Conservation (phyloP, 805 yeast species). For the Jamesozyma rosinii region DNA sequence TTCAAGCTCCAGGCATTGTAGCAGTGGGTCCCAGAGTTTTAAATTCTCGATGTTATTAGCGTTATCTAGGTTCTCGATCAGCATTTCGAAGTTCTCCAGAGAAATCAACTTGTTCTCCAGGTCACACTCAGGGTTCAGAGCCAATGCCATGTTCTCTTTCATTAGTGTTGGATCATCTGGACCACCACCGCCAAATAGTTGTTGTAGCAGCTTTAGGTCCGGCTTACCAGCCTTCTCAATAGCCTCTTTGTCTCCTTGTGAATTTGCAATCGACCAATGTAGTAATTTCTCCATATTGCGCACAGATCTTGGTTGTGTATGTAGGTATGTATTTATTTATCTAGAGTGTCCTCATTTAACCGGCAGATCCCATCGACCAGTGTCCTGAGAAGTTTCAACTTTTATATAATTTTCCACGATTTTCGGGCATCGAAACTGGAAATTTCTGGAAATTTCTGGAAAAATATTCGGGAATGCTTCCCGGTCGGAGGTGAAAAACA, state of each 20-base stretch:
- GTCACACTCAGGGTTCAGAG: conserved; percentile 47
- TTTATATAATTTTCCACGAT: neutral
- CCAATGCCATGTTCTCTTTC: conserved; percentile 63
- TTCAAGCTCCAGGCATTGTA: conserved; percentile 42
- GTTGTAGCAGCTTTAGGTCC: conserved; percentile 70
- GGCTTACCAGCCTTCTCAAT: conserved; percentile 54
- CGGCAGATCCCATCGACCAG: too few relatives aligned
- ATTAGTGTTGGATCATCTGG: conserved; percentile 85
- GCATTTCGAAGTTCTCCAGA: conserved; percentile 85
- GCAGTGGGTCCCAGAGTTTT: conserved; percentile 67
- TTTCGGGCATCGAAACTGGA: neutral
- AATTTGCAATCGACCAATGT: conserved; percentile 83
- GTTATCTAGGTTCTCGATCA: conserved; percentile 86
- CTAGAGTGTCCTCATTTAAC: too few relatives aligned
- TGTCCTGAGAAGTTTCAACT: too few relatives aligned
- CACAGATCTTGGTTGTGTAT: too few relatives aligned
- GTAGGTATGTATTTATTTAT: too few relatives aligned
- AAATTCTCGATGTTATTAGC: conserved; percentile 85
- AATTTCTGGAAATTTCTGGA: conserved; percentile 3
- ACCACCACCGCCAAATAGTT: conserved; percentile 62
- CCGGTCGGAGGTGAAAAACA: too few relatives aligned
- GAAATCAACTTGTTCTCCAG: conserved; percentile 63
- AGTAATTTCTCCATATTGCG: conserved; percentile 81
- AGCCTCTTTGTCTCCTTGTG: conserved; percentile 64
- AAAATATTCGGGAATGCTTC: neutral